Evolutionary conservation across 352 stramenopile species (phyloP), one percentile per base, ranked within the genome.

Genomic region (Globisporangium rhizosaccharum): DNA sequence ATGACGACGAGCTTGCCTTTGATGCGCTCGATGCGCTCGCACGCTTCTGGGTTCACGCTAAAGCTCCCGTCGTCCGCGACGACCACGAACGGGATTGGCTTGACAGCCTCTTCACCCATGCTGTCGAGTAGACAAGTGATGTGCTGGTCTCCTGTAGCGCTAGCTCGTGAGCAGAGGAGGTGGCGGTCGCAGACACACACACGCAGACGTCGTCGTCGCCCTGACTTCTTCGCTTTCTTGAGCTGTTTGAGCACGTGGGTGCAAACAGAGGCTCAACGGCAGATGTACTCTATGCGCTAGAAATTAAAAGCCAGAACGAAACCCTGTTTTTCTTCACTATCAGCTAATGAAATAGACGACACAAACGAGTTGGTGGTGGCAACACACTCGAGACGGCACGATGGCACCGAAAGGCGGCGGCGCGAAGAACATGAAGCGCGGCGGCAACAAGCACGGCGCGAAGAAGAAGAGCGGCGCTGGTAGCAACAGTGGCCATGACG

Each of bases 1-100:
- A 96, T 73, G n/a, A 96, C 70, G 23, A 94, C 85, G 41, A 96
- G 70, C 25, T 85, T 85, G 57, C 79, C 83, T 50, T 85, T 81
- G 66, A 96, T 76, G 55, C 63, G 70, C 56, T 90, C 71, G 51
- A 96, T 68, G 37, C 84, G 68, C 33, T 72, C 67, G 51, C 73
- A 75, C 3, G 88, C 88, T 52, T 94, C 83, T 1, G 75, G 79
- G 61, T 88, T 90, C 28, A 96, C 72, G 57, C 73, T 75, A 67
- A 95, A 96, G 36, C 67, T 65, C 53, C 85, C 85, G 59, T 88
- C 80, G 56, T 91, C 80, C 60, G 76, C 80, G 36, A 95, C 83
- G 36, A 88, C 67, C 53, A 95, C 78, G 61, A 95, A 90, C 59
- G 84, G 83, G 51, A 94, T 70, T 61, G 85, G 85, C 63, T 57